These are phyloP conservation scores for Amanita rimosa DNA, from an alignment of 768 basidiomycete species.

Conservation along the genomic window DNA sequence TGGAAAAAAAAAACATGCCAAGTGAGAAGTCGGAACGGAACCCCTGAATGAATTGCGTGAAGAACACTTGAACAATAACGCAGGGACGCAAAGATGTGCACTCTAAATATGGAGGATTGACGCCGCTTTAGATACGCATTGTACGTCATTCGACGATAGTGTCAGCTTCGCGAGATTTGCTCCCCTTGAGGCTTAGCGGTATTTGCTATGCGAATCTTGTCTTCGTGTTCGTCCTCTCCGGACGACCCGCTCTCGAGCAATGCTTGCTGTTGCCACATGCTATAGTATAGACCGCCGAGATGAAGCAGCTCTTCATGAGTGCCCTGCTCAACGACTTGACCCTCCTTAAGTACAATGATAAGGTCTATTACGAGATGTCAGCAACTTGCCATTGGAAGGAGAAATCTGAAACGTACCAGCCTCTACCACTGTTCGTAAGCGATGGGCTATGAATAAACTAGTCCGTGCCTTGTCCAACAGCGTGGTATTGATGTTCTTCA, in stretches of 20 bases:
- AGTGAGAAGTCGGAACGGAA: too few relatives aligned
- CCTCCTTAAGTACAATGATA: slow-evolving; percentile 91
- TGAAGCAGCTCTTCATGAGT: slow-evolving; percentile 82
- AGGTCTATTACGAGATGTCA: slow-evolving; percentile 39
- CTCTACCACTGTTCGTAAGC: slow-evolving; percentile 81
- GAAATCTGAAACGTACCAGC: slow-evolving; percentile 40
- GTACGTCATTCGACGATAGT: not conserved
- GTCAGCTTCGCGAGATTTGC: not conserved
- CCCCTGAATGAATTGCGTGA: not conserved
- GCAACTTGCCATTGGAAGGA: not conserved
- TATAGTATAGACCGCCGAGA: slow-evolving; percentile 56
- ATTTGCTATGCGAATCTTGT: not conserved
- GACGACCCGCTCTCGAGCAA: slow-evolving; percentile 21
- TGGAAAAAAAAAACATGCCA: too few relatives aligned
- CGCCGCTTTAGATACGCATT: not conserved
- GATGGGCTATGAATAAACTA: slow-evolving; percentile 94
- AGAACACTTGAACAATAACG: not conserved
- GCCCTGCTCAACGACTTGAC: slow-evolving; percentile 84
- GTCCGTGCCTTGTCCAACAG: slow-evolving; percentile 74
- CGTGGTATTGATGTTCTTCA: slow-evolving; percentile 82
- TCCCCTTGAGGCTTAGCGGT: too few relatives aligned
- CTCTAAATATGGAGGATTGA: not conserved
- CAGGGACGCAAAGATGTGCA: not conserved
- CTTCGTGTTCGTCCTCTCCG: not conserved
- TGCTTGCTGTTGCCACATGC: slow-evolving; percentile 78